Evolutionary conservation across 2,329 filamentous ascomycete genomes (phyloP).

Genomic region (Hypoxylon sp.): DNA sequence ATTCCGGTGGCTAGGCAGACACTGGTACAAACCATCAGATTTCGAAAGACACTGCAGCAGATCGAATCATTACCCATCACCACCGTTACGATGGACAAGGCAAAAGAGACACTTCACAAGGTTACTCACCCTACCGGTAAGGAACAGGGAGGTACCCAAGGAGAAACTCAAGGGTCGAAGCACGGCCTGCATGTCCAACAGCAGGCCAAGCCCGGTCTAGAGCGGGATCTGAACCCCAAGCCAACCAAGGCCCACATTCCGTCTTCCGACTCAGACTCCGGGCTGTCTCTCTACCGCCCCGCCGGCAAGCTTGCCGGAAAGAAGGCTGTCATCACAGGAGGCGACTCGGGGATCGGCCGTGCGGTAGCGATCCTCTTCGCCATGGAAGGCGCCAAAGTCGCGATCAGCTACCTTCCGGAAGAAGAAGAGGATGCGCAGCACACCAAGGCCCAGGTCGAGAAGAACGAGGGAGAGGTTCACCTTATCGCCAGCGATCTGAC

Average conservation of each 20-base stretch:
- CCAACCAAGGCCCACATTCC: slow-evolving; percentile 11
- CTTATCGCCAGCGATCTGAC: neutral
- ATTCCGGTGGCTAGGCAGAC: neutral
- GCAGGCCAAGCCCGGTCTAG: neutral
- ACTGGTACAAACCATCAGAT: neutral
- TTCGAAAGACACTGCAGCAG: neutral
- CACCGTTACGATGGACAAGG: slow-evolving; percentile 19
- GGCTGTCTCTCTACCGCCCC: neutral
- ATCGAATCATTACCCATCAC: slow-evolving; percentile 2
- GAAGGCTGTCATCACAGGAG: slow-evolving; percentile 81
- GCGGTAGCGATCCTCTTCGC: slow-evolving; percentile 80
- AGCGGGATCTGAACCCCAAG: slow-evolving; percentile 14
- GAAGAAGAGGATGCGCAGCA: slow-evolving; percentile 80
- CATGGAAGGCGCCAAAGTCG: slow-evolving; percentile 71
- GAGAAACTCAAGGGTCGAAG: neutral
- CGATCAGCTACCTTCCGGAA: slow-evolving; percentile 78
- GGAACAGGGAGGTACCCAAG: neutral
- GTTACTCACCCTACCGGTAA: slow-evolving; percentile 14
- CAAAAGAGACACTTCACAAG: slow-evolving; percentile 16
- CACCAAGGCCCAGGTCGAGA: slow-evolving; percentile 77
- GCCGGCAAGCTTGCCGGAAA: slow-evolving; percentile 74
- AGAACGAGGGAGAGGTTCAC: slow-evolving; percentile 65
- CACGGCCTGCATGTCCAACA: slow-evolving; percentile 8
- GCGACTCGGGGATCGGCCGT: slow-evolving; percentile 81
- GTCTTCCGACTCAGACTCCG: slow-evolving; percentile 10